Percentiles rank a stretch among this genome's conserved stretches.
Evolutionary conservation across 495 filamentous ascomycete species (phyloP).

Genomic region (Articulospora tetracladia): DNA sequence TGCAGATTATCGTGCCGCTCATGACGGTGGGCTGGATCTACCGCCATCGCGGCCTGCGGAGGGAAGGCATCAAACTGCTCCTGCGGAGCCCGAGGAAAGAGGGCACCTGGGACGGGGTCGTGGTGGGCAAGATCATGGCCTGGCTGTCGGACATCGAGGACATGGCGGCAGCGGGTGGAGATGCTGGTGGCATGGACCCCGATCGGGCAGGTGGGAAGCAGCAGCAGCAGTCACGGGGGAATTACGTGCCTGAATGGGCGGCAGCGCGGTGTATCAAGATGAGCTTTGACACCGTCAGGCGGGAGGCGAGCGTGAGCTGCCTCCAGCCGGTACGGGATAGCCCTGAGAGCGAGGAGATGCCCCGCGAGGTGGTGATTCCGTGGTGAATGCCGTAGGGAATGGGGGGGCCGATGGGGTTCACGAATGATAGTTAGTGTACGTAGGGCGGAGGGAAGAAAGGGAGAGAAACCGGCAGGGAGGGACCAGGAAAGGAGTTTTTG

Average conservation of each 20-base stretch:
- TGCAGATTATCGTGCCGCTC: slow-evolving; percentile 32
- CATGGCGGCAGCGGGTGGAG: neutral
- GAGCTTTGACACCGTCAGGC: slow-evolving; percentile 11
- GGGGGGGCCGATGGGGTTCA: neutral
- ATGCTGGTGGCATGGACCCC: neutral
- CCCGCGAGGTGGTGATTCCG: slow-evolving; percentile 11
- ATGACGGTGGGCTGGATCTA: slow-evolving; percentile 19
- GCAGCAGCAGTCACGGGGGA: neutral
- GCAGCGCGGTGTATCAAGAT: slow-evolving; percentile 15
- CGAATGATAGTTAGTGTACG: neutral
- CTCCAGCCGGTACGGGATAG: slow-evolving; percentile 11
- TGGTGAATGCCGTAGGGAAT: no score
- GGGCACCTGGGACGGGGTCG: slow-evolving; percentile 37
- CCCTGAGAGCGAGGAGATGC: neutral
- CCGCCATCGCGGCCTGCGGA: slow-evolving; percentile 34
- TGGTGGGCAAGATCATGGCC: slow-evolving; percentile 18
- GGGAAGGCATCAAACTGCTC: slow-evolving; percentile 37
- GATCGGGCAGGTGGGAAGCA: neutral
- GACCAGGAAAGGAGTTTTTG: neutral
- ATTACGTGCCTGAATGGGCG: slow-evolving; percentile 19
- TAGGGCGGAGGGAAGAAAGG: neutral
- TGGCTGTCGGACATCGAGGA: slow-evolving; percentile 18
- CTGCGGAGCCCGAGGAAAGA: slow-evolving; percentile 35
- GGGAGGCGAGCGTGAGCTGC: slow-evolving; percentile 11
- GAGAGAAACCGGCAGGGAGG: neutral